Base-by-base conservation (phyloP, 768 basidiomycete genomes). In the Termitomyces sp. region DNA sequence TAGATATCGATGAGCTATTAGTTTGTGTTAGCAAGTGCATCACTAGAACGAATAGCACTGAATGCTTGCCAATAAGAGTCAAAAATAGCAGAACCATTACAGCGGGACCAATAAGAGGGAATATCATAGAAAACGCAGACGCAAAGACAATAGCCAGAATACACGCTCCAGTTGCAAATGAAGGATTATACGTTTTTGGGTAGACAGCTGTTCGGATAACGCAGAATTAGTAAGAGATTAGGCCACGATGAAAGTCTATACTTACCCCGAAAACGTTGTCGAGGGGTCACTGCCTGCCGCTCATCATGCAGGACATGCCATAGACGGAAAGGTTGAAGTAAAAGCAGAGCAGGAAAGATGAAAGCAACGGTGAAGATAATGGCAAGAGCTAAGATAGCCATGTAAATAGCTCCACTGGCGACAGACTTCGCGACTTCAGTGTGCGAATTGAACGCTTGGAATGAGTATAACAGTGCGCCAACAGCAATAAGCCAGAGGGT, bases 221-320 rank as follows among this genome's bases (percentile, higher is more conserved):
- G 45, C 54, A 32, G n/a, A 53, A 25, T 57, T 25, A 52, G 54
- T 48, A 44, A 55, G 60, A 32, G 25, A 31, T 57, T 42, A 38
- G 41, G 25, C 8, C 14, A 31, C 32, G 14, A 38, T 48, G 38
- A 47, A 50, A 29, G 50, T 16, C 27, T 5, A 37, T 12, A 70
- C 82, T 57, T 62, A 90, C 90, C 83, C 75, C 90, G 74, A 73
- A 92, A 94, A 19, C 82, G 77, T 68, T 92, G 86, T 38, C 91
- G 78, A 44, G 91, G 91, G 8, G 91, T 94, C 21, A 87, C 64
- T 10, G 87, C 85, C 32, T 77, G 74, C 57, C 73, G 79, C 65
- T 87, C 82, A 3, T 81, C 77, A 31, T 76, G 75, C 40, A 82
- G 58, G 19, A 87, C 80, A 49, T 69, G 75, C 81, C 82, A 83